Conservation (phyloP, 257 asterid genomes). For the Solanum virginianum region DNA sequence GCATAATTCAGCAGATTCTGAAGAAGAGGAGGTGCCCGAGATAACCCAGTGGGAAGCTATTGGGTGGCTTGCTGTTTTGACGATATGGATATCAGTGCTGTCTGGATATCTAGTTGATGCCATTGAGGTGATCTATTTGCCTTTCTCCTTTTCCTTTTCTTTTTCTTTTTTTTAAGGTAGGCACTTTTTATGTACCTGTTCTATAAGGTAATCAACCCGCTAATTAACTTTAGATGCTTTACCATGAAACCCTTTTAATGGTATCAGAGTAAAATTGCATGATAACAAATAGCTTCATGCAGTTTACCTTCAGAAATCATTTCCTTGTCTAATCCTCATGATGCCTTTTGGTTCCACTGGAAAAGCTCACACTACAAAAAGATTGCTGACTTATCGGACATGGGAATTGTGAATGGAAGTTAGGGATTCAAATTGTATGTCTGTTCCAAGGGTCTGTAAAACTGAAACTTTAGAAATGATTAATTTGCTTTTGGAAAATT, state of each 20-base stretch:
- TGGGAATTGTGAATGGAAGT: not conserved
- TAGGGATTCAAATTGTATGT: not conserved
- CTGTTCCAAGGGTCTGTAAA: not conserved
- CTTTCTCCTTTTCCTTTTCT: not conserved
- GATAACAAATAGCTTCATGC: not conserved
- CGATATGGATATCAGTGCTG: conserved; percentile 81
- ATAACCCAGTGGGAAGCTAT: conserved; percentile 82
- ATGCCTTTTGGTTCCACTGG: not conserved
- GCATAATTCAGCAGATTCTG: conserved; percentile 28
- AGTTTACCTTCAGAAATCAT: not conserved
- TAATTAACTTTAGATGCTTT: not conserved
- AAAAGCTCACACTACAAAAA: not conserved
- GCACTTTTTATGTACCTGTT: not conserved
- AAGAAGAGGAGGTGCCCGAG: conserved; percentile 73
- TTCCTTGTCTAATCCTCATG: not conserved
- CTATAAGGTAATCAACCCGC: not conserved
- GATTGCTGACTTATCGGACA: not conserved
- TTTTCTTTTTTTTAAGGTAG: not conserved
- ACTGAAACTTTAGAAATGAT: not conserved
- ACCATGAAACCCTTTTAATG: not conserved
- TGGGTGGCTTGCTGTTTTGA: conserved; percentile 79
- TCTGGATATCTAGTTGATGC: conserved; percentile 97
- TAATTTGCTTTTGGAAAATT: not conserved
- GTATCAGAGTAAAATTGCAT: not conserved
- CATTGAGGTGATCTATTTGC: conserved; percentile 45